Evolutionary conservation across 1,139 yeast species (phyloP).

Genomic region (Kodamaea plutei): DNA sequence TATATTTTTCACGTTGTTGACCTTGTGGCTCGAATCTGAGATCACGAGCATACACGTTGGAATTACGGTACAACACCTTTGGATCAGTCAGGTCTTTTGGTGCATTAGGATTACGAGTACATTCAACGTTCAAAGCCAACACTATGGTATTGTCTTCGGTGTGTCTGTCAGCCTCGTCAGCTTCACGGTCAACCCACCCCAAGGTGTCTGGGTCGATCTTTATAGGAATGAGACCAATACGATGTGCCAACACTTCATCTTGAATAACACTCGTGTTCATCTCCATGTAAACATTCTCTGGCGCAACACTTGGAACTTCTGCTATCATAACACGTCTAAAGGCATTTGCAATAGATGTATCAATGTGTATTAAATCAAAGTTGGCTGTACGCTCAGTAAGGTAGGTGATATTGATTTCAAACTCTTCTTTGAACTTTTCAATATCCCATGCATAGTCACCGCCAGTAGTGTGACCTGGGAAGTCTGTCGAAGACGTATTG

Average conservation of each 20-base stretch:
- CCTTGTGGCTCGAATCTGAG: constrained; percentile 91
- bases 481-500: constrained; percentile 80
- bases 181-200: constrained; percentile 66
- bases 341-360: constrained; percentile 92
- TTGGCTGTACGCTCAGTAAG: constrained; percentile 70
- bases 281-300: constrained; percentile 83
- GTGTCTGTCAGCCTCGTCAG: constrained; percentile 64
- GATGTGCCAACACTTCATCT: constrained; percentile 93
- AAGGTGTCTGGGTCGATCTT: constrained; percentile 87
- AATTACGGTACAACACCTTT: constrained; percentile 73
- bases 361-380: constrained; percentile 82
- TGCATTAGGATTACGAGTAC: constrained; percentile 83
- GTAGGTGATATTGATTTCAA: constrained; percentile 66
- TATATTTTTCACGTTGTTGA: constrained; percentile 66
- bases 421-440: constrained; percentile 67
- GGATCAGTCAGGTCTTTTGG: constrained; percentile 79
- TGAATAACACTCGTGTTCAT: constrained; percentile 95
- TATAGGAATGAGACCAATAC: constrained; percentile 89
- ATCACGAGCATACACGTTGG: constrained; percentile 84
- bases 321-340: constrained; percentile 96
- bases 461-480: constrained; percentile 71
- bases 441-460: constrained; percentile 80
- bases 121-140: constrained; percentile 71
- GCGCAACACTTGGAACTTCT: constrained; percentile 94
- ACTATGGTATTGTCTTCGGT: constrained; percentile 90